A percentile compares a stretch with the other conserved stretches of the same genome.
These are phyloP conservation scores for Chaetomium fimeti DNA, from an alignment of 495 filamentous ascomycete genomes.

Conservation along the genomic window DNA sequence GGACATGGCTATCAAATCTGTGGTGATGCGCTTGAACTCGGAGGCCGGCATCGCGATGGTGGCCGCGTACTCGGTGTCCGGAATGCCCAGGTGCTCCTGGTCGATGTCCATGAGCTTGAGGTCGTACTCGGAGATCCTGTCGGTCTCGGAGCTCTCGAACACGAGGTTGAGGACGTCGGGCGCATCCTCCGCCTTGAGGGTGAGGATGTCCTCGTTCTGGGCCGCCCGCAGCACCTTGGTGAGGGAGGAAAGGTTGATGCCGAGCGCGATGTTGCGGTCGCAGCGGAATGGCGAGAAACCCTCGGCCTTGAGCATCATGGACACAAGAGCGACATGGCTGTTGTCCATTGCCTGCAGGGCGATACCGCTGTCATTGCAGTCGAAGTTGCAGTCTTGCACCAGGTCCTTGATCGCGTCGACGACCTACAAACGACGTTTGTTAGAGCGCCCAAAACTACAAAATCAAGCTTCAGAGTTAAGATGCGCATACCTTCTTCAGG, in stretches of 20 bases:
- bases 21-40: constrained; percentile 94
- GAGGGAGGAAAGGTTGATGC: constrained; percentile 92
- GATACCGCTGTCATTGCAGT: constrained; percentile 99
- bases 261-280: constrained; percentile 97
- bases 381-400: constrained; percentile 99
- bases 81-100: constrained; percentile 98
- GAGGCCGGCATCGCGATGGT: constrained; percentile 82
- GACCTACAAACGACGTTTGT: constrained; percentile 54
- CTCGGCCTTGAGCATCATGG: constrained; percentile 96
- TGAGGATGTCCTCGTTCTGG: constrained; percentile 92
- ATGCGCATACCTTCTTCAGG: constrained; percentile 78
- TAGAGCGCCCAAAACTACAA: neutral
- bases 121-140: constrained; percentile 95
- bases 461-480: neutral
- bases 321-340: constrained; percentile 97
- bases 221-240: constrained; percentile 96
- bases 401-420: constrained; percentile 99
- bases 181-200: constrained; percentile 94
- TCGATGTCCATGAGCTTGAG: constrained; percentile 99
- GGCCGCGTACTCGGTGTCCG: constrained; percentile 95
- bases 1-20: constrained; percentile 83
- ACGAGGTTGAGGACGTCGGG: constrained; percentile 93
- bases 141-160: constrained; percentile 86
- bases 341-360: constrained; percentile 99
- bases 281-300: constrained; percentile 96